Evolutionary conservation across 2,329 filamentous ascomycete species (phyloP).

Genomic region (Pseudopithomyces chartarum): DNA sequence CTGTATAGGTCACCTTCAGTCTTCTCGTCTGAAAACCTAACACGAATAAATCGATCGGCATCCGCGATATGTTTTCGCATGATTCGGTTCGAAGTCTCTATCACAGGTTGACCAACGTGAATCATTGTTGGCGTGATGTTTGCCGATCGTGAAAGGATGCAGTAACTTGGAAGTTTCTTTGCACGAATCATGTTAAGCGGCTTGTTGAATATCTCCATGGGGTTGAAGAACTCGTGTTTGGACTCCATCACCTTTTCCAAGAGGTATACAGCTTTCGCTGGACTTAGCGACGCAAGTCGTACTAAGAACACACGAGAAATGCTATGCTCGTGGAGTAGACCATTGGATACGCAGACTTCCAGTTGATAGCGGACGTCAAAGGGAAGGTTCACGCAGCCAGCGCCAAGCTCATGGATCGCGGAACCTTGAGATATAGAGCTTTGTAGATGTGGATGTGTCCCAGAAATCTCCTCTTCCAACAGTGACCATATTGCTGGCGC

Average conservation of each 20-base stretch:
- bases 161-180: constrained; percentile 69
- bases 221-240: constrained; percentile 66
- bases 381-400: constrained; percentile 27
- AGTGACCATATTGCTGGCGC: constrained; percentile 27
- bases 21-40: constrained; percentile 88
- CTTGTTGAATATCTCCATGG: constrained; percentile 72
- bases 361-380: constrained; percentile 87
- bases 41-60: constrained; percentile 81
- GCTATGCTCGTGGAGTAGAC: constrained; percentile 75
- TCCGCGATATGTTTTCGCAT: constrained; percentile 71
- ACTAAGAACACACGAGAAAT: constrained; percentile 71
- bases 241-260: constrained; percentile 76
- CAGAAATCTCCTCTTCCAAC: constrained; percentile 35
- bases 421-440: constrained; percentile 10
- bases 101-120: constrained; percentile 73
- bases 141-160: constrained; percentile 74
- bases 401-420: constrained; percentile 38
- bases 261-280: constrained; percentile 63
- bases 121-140: constrained; percentile 84
- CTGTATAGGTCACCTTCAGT: constrained; percentile 48
- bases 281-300: constrained; percentile 59
- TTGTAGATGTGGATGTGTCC: constrained; percentile 28
- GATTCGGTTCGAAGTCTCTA: constrained; percentile 89
- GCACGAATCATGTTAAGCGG: constrained; percentile 28
- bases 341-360: constrained; percentile 87